These are phyloP conservation scores for Millerozyma miso DNA, from an alignment of 805 yeast species.

Conservation along the genomic window DNA sequence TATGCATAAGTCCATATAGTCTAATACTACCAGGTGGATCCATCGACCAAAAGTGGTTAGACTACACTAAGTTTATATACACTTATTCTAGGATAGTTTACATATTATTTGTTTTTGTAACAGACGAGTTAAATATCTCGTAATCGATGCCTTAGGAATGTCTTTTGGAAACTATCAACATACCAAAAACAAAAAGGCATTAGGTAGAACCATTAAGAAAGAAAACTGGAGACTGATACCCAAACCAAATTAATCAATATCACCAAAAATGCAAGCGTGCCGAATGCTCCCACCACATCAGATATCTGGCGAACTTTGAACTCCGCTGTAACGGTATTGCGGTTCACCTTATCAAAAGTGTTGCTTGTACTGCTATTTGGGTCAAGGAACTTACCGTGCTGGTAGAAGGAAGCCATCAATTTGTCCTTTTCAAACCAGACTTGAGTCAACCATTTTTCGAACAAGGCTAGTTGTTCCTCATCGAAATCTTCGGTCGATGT, in stretches of 20 bases:
- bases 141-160: no score
- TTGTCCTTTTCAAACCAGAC: slow-evolving; percentile 79
- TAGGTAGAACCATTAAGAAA: no score
- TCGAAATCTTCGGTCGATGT: slow-evolving; percentile 39
- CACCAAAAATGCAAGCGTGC: slow-evolving; percentile 3
- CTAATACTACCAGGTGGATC: not conserved
- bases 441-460: slow-evolving; percentile 70
- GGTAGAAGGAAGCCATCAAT: slow-evolving; percentile 58
- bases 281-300: slow-evolving; percentile 13
- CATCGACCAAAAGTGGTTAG: not conserved
- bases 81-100: not conserved
- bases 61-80: not conserved
- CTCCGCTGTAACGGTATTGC: slow-evolving; percentile 19
- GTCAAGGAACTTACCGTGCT: slow-evolving; percentile 47
- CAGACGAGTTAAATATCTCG: no score
- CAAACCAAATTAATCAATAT: slow-evolving; percentile 10
- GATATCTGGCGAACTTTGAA: slow-evolving; percentile 17
- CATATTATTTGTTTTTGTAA: no score
- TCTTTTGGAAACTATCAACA: no score
- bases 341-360: slow-evolving; percentile 10
- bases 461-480: slow-evolving; percentile 42
- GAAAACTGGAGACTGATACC: slow-evolving; percentile 1
- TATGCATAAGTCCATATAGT: not conserved
- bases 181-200: no score
- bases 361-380: slow-evolving; percentile 3